Conservation (phyloP, 2,329 filamentous ascomycete genomes). For the Diplocarpon rosae region DNA sequence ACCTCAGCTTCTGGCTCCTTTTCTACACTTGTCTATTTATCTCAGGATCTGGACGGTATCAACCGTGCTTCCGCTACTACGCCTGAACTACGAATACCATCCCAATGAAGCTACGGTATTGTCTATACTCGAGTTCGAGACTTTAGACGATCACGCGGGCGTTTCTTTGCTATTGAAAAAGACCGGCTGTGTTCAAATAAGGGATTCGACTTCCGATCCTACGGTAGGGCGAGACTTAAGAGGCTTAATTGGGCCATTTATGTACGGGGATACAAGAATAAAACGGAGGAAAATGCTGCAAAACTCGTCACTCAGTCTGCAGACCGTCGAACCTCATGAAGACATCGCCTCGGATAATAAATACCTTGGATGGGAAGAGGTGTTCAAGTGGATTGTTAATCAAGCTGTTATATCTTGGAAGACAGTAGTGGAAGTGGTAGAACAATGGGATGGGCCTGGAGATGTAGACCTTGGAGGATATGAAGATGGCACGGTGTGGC, state of each 20-base stretch:
- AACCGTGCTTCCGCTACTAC: constrained; percentile 54
- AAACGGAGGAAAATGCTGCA: constrained; percentile 32
- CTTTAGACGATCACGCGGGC: constrained; percentile 45
- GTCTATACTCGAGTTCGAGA: constrained; percentile 53
- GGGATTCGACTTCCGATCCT: constrained; percentile 13
- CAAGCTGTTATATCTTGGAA: constrained; percentile 50
- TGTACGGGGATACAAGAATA: constrained; percentile 54
- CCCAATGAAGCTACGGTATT: constrained; percentile 33
- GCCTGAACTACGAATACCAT: constrained; percentile 62
- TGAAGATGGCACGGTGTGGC: constrained; percentile 38
- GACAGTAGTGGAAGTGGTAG: constrained; percentile 50
- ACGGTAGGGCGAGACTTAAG: constrained; percentile 53
- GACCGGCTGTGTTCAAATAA: constrained; percentile 27
- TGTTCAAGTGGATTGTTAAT: constrained; percentile 54
- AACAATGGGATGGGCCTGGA: constrained; percentile 62
- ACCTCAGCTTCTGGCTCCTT: constrained; percentile 56
- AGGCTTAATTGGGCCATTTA: constrained; percentile 61
- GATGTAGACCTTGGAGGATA: constrained; percentile 59
- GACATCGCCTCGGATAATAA: constrained; percentile 25
- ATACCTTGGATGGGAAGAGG: constrained; percentile 56
- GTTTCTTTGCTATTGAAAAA: constrained; percentile 50
- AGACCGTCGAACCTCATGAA: constrained; percentile 15
- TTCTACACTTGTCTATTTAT: constrained; percentile 48
- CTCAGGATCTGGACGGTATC: constrained; percentile 60
- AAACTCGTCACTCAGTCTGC: constrained; percentile 8